Percentiles rank a stretch among this genome's conserved stretches.
Evolutionary conservation across 305 asterid genomes (phyloP).

Genomic region (Fraxinus velutina): DNA sequence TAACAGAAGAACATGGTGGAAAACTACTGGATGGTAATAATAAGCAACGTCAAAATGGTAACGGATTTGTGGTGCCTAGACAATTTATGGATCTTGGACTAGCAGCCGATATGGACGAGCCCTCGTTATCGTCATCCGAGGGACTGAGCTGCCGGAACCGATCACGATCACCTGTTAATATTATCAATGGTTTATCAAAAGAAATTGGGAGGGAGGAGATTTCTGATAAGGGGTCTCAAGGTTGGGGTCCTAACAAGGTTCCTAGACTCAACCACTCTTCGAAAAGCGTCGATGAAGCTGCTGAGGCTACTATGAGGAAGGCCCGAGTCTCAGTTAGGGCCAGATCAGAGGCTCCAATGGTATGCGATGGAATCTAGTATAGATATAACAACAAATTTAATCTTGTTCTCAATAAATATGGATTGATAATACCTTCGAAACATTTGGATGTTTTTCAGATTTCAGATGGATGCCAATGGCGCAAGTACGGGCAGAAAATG

Average conservation of each 20-base stretch:
- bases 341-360: slow-evolving; percentile 84
- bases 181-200: slow-evolving; percentile 13
- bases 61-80: slow-evolving; percentile 41
- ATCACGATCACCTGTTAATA: slow-evolving; percentile 31
- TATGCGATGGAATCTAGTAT: slow-evolving; percentile 15
- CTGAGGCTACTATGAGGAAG: slow-evolving; percentile 82
- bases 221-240: slow-evolving; percentile 35
- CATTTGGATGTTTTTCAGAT: slow-evolving; percentile 36
- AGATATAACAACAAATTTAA: not conserved
- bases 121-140: slow-evolving; percentile 47
- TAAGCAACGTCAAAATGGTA: slow-evolving; percentile 15
- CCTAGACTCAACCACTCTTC: slow-evolving; percentile 33
- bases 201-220: slow-evolving; percentile 31
- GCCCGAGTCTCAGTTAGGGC: slow-evolving; percentile 92
- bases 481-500: slow-evolving; percentile 94
- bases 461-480: slow-evolving; percentile 95
- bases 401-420: not conserved
- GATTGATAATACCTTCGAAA: not conserved
- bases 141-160: slow-evolving; percentile 34
- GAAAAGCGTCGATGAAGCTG: slow-evolving; percentile 54
- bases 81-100: slow-evolving; percentile 77
- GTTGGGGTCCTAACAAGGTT: slow-evolving; percentile 41
- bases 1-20: slow-evolving; percentile 8
- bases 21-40: not conserved
- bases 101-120: slow-evolving; percentile 43